Evolutionary conservation across 202 grass and related monocot genomes (phyloP).

Genomic region (Carex arenaria): DNA sequence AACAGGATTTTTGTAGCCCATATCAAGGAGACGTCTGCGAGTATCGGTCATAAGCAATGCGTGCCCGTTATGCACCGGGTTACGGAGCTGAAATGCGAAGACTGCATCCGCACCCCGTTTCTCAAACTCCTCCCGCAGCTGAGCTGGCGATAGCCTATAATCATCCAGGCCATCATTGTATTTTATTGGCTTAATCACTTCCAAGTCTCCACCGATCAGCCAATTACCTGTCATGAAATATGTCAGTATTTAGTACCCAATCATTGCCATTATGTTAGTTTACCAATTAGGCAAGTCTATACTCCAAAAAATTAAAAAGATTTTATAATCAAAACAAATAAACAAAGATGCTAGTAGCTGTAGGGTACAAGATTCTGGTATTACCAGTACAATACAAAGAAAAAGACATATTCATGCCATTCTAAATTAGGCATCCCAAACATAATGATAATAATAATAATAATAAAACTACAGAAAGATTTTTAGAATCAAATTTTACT

Average conservation of each 20-base stretch:
- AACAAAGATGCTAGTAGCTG: background rate
- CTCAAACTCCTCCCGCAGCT: constrained; percentile 85
- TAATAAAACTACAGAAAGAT: background rate
- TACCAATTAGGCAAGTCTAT: background rate
- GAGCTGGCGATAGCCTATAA: constrained; percentile 85
- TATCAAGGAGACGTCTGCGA: constrained; percentile 67
- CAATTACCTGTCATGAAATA: constrained; percentile 39
- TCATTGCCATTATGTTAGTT: background rate
- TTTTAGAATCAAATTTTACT: background rate
- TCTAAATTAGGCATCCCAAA: background rate
- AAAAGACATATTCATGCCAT: background rate
- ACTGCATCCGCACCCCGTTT: constrained; percentile 90
- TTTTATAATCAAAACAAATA: background rate
- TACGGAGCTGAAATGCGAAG: constrained; percentile 98
- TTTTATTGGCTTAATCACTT: constrained; percentile 95
- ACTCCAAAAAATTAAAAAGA: background rate
- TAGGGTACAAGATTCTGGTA: background rate
- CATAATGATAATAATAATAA: background rate
- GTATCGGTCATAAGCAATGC: constrained; percentile 98
- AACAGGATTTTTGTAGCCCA: constrained; percentile 93
- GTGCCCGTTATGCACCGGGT: constrained; percentile 96
- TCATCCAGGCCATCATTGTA: constrained; percentile 95
- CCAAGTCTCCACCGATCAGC: constrained; percentile 95
- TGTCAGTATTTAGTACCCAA: background rate
- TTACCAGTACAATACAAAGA: background rate